These are phyloP conservation scores for Farysia itapuensis DNA, from an alignment of 1,284 basidiomycete genomes.

Conservation along the genomic window DNA sequence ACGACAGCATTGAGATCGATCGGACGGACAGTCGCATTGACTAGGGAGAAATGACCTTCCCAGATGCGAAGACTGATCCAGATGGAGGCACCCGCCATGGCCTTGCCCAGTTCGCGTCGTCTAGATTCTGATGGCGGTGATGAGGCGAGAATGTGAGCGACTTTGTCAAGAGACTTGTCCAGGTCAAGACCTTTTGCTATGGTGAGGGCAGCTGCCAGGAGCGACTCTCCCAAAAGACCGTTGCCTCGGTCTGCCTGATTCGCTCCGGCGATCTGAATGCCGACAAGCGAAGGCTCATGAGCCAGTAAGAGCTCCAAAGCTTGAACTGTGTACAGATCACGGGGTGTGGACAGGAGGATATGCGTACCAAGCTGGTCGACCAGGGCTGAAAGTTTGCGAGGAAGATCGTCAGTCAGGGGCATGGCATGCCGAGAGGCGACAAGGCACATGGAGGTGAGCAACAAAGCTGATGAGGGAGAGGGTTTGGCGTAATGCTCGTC, in stretches of 20 bases:
- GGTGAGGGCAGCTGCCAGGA: conserved; percentile 31
- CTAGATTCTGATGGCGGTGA: conserved; percentile 1
- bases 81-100: conserved; percentile 23
- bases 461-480: conserved; percentile 19
- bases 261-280: conserved; percentile 22
- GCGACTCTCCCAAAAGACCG: conserved; percentile 26
- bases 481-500: conserved; percentile 14
- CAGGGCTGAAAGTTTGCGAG: conserved; percentile 21
- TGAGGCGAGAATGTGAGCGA: conserved; percentile 6
- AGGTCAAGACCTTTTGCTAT: conserved; percentile 29
- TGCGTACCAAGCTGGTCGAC: conserved; percentile 36
- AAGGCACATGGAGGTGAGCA: conserved; percentile 35
- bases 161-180: conserved; percentile 30
- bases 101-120: conserved; percentile 9
- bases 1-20: conserved; percentile 15
- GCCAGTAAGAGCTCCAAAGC: conserved; percentile 34
- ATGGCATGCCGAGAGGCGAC: conserved; percentile 31
- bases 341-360: conserved; percentile 24
- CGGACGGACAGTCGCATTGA: conserved; percentile 29
- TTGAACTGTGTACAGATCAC: conserved; percentile 32
- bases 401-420: conserved; percentile 25
- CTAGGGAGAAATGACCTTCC: conserved; percentile 36
- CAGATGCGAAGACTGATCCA: conserved; percentile 36
- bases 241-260: conserved; percentile 27
- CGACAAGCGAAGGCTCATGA: conserved; percentile 34